phyloP scores from a whole-genome alignment of 2,329 filamentous ascomycete species.

The Cladophialophora yegresii region DNA sequence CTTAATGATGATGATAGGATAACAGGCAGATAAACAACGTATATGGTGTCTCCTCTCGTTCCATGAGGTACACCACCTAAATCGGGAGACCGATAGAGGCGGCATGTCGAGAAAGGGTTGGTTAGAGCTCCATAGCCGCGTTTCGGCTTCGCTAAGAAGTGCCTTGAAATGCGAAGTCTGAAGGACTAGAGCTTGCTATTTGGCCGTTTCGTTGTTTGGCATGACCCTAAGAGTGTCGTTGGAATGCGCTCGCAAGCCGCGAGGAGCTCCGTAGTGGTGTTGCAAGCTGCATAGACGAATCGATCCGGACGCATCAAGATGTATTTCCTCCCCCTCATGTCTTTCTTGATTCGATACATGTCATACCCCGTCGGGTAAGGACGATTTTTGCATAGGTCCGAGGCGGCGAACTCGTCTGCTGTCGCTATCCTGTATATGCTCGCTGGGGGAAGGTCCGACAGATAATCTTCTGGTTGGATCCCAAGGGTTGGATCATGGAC shows the following conservation, averaged over 20 bases:
- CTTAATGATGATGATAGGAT: neutral
- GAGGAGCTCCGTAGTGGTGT: conserved; percentile 34
- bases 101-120: neutral
- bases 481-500: conserved; percentile 7
- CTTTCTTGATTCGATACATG: conserved; percentile 34
- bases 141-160: neutral
- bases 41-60: neutral
- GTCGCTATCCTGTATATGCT: conserved; percentile 36
- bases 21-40: neutral
- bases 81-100: neutral
- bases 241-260: conserved; percentile 12
- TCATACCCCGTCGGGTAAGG: conserved; percentile 40
- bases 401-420: conserved; percentile 38
- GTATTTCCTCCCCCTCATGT: conserved; percentile 35
- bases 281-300: conserved; percentile 42
- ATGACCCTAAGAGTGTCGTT: conserved; percentile 6
- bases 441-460: neutral
- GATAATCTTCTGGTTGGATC: neutral
- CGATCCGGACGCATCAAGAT: conserved; percentile 41
- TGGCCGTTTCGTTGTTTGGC: neutral
- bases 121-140: neutral
- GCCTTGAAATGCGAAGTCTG: neutral
- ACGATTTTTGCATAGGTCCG: conserved; percentile 37
- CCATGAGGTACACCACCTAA: neutral
- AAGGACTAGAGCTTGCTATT: neutral